Evolutionary conservation across 106 monocot species (phyloP).

Genomic region (Chionographis japonica): DNA sequence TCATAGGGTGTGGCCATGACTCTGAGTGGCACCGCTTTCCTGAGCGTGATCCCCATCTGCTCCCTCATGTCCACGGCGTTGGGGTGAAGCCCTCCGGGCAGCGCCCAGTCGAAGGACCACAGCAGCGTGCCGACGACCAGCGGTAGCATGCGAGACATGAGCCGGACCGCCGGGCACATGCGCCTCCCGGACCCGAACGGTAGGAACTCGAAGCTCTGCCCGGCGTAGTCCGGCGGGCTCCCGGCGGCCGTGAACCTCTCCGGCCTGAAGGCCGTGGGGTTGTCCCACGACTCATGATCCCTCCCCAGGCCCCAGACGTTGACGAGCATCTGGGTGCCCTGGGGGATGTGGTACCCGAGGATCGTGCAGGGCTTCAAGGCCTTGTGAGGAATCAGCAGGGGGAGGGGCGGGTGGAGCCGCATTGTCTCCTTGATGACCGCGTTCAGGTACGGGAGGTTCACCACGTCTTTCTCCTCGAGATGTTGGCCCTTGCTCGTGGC

Average conservation of each 20-base stretch:
- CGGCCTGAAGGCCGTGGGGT: constrained; percentile 9
- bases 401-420: constrained; percentile 18
- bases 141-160: not conserved
- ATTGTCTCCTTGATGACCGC: constrained; percentile 16
- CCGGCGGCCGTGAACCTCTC: constrained; percentile 17
- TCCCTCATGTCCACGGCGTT: constrained; percentile 7
- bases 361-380: constrained; percentile 6
- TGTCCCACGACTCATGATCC: constrained; percentile 6
- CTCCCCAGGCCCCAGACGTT: constrained; percentile 25
- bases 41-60: not conserved
- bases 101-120: not conserved
- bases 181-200: no score
- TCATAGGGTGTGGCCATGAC: not conserved
- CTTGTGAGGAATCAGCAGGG: constrained; percentile 15
- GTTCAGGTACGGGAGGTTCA: constrained; percentile 9
- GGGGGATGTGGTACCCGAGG: constrained; percentile 14
- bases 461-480: not conserved
- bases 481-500: not conserved
- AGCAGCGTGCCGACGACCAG: not conserved
- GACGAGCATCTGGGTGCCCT: constrained; percentile 16
- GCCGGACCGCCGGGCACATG: no score
- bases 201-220: constrained; percentile 1
- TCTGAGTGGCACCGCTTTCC: constrained; percentile 1
- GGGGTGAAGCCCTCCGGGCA: not conserved
- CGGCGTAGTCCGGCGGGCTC: constrained; percentile 5